Conservation (phyloP, 306 rosid genomes). For the Dryas octopetala region DNA sequence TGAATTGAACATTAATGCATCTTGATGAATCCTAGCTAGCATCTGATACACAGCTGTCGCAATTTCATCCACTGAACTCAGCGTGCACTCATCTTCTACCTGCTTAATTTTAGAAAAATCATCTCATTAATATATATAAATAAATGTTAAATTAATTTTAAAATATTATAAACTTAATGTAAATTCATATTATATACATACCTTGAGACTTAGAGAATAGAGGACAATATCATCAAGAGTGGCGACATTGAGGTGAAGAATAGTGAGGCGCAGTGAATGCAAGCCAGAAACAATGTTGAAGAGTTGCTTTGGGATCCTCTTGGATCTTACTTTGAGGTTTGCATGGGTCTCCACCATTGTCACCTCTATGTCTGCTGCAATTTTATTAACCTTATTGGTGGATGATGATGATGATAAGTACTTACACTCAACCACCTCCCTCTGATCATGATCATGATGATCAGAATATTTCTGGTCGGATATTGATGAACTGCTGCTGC, state of each 20-base stretch:
- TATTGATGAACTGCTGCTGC: conserved; percentile 8
- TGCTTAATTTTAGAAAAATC: conserved; percentile 11
- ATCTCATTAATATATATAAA: not conserved
- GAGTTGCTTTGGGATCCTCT: conserved; percentile 66
- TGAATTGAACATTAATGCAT: conserved; percentile 40
- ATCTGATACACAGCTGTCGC: conserved; percentile 76
- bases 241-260: conserved; percentile 81
- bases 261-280: conserved; percentile 65
- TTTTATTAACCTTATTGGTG: not conserved
- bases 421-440: not conserved
- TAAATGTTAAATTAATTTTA: not conserved
- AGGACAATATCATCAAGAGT: conserved; percentile 57
- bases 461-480: too few relatives aligned
- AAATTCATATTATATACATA: conserved; percentile 4
- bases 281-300: conserved; percentile 67
- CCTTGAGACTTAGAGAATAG: conserved; percentile 83
- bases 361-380: conserved; percentile 77
- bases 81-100: conserved; percentile 89
- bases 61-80: conserved; percentile 85
- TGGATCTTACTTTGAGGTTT: conserved; percentile 72
- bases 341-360: conserved; percentile 96
- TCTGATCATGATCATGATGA: conserved; percentile 3
- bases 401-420: too few relatives aligned
- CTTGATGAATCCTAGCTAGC: conserved; percentile 69
- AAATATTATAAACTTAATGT: not conserved